These are phyloP conservation scores for Aegilops speltoides DNA, from an alignment of 176 grass and related monocot species.

Conservation along the genomic window DNA sequence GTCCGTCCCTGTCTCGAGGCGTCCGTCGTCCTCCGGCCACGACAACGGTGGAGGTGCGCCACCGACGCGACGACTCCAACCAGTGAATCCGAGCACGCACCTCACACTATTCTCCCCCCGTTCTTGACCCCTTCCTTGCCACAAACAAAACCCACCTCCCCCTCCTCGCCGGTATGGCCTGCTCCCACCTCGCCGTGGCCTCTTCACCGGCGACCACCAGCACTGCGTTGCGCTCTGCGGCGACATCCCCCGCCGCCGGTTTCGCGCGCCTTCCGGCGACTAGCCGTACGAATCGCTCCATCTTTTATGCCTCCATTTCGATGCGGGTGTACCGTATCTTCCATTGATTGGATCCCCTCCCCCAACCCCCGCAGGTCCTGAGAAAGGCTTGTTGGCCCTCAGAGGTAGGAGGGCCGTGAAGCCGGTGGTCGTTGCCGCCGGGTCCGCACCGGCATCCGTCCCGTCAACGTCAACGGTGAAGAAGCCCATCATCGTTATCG, in stretches of 20 bases:
- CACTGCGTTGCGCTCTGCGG: background rate
- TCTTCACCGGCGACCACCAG: background rate
- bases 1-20: too few relatives aligned
- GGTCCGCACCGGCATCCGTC: background rate
- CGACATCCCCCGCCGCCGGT: background rate
- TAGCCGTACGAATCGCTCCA: constrained; percentile 32
- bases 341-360: background rate
- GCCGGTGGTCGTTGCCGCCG: constrained; percentile 10
- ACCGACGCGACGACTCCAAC: too few relatives aligned
- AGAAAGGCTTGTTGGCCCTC: background rate
- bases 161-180: constrained; percentile 26
- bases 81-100: background rate
- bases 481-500: constrained; percentile 82
- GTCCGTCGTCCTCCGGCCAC: too few relatives aligned
- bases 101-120: background rate
- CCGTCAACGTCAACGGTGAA: background rate
- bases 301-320: background rate
- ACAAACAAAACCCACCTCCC: background rate
- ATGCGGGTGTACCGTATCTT: constrained; percentile 1
- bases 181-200: constrained; percentile 21
- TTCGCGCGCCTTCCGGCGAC: constrained; percentile 17
- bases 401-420: background rate
- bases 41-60: too few relatives aligned
- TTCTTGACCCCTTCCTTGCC: background rate
- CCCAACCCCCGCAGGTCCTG: background rate